Conservation (phyloP, 768 basidiomycete genomes). For the Lactarius deliciosus region DNA sequence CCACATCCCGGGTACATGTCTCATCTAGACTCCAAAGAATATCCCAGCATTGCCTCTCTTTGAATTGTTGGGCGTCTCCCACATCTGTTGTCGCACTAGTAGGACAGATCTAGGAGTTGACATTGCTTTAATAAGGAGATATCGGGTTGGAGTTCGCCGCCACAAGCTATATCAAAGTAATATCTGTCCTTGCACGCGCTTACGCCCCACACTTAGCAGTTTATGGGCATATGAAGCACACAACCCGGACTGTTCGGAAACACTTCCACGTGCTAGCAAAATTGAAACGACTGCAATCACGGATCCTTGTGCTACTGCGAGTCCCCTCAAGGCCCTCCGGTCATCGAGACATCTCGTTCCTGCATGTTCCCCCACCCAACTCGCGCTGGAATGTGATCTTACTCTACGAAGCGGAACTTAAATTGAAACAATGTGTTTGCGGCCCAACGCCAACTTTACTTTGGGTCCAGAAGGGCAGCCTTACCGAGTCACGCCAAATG, state of each 20-base stretch:
- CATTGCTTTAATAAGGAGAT: constrained; percentile 11
- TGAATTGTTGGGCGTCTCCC: not conserved
- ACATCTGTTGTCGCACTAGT: not conserved
- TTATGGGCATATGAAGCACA: constrained; percentile 11
- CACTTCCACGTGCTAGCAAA: constrained; percentile 21
- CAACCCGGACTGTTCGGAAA: not conserved
- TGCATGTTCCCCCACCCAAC: not conserved
- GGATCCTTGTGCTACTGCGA: not conserved
- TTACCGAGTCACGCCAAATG: not conserved
- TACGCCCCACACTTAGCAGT: constrained; percentile 2
- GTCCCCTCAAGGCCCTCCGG: not conserved
- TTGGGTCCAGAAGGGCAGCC: not conserved
- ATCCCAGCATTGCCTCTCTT: not conserved
- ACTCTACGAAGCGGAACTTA: not conserved
- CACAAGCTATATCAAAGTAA: constrained; percentile 3
- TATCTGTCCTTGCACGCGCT: constrained; percentile 2
- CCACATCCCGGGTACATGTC: not conserved
- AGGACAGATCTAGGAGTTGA: constrained; percentile 2
- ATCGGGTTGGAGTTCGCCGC: not conserved
- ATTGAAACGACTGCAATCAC: not conserved
- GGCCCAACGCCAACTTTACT: not conserved
- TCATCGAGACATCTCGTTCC: not conserved
- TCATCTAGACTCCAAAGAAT: too few species aligned
- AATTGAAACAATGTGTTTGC: not conserved
- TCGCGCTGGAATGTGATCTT: not conserved